Evolutionary conservation across 441 rosid genomes (phyloP), one percentile per base, ranked within the genome.

Genomic region (Metrosideros polymorpha): DNA sequence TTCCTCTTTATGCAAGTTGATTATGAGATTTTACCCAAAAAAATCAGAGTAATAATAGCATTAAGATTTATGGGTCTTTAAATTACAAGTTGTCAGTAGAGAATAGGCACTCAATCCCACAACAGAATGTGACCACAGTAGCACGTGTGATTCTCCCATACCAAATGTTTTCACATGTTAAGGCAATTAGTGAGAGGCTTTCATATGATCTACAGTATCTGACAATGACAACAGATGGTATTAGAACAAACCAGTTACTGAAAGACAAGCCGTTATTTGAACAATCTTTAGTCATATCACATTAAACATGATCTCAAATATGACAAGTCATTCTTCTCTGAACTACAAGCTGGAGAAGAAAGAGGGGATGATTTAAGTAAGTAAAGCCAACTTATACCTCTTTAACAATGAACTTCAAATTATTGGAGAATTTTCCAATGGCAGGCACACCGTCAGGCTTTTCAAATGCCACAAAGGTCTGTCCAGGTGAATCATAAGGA

Each of bases 401-500:
- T 89, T 92, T 98, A 84, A 98, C 98, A 85, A 94, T 92, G 85
- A 98, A 98, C 88, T 95, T 95, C 93, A 98, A 86, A 84, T 89
- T 91, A 90, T 98, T 98, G 49, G 98, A 95, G 89, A 98, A 98
- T 91, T 98, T 98, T 87, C 99, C 98, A 55, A 91, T 87, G 29
- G 98, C 95, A 61, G 98, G 93, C 83, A 95, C 91, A 75, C 98
- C 97, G 29, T 91, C 95, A 51, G 95, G 98, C 93, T 95, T 98
- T 92, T 93, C 96, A 92, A 96, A 98, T 51, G 97, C 98, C 88
- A 94, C 93, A 86, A 94, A 95, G 63, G 94, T 93, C 89, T 95
- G 99, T 71, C 99, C 98, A 87, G 99, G 96, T 39, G 99, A 92
- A 89, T 98, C 98, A 61, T 94, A 98, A 47, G 99, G 98, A 53